Base-by-base conservation (phyloP, 1,284 basidiomycete species). In the Laetiporus sulphureus region DNA sequence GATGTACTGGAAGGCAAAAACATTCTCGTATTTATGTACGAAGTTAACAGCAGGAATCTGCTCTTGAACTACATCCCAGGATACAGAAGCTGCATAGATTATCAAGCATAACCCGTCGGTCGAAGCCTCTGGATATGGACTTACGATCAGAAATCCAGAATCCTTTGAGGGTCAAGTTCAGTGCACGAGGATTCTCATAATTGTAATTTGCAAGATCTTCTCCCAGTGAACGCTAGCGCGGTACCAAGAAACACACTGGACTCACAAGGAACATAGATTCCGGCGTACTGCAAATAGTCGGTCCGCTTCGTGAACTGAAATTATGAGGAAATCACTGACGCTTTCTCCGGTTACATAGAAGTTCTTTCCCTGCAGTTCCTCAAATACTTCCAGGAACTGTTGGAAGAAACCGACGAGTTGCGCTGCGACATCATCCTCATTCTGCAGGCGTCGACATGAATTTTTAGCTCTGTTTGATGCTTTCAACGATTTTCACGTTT, bases 191-290 rank as follows among this genome's bases (percentile, higher is more conserved):
- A 39, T 86, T 63, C 23, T 72, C 69, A 51, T 77, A 83, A 40
- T 88, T 81, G 54, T 72, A 82, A 58, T 86, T 77, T 2, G 85
- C 83, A 46, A 85, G 79, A 52, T 86, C 83, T 86, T 37, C 25
- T 24, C 22, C 15, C 22, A 34, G 30, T 44, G 5, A 38, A 25
- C 15, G 31, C 10, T 2, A 31, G 38, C 10, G 15, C 16, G 7
- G 3, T 3, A 15, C 21, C 15, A 4, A 22, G 1, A 29, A 3
- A n/a, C 31, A 29, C 0, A 18, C 41, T 16, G 24, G 12, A 63
- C 64, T 49, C 52, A 71, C 59, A 66, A 31, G 83, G 81, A 22
- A 86, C 65, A 54, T 83, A 86, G 45, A 68, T 73, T 41, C 76
- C 74, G 3, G 73, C 75, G 51, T 80, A 78, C 77, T 77, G 25